Conservation (phyloP, 1,139 yeast genomes). For the Yamadazyma atlantica region DNA sequence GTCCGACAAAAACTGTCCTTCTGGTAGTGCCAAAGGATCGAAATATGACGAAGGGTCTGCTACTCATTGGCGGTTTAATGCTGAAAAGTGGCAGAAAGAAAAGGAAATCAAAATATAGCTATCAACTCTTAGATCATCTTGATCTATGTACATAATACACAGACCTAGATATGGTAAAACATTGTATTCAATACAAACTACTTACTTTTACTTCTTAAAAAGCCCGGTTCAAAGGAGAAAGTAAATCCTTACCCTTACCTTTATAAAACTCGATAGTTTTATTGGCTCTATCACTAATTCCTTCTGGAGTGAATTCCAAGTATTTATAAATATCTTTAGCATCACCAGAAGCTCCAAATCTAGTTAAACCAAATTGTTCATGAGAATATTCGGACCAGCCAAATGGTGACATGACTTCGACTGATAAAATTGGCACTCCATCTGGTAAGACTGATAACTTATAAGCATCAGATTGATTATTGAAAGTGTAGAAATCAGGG, state of each 20-base stretch:
- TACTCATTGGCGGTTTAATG: constrained; percentile 69
- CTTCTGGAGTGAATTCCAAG: constrained; percentile 93
- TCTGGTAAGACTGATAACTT: constrained; percentile 87
- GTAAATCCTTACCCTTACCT: constrained; percentile 73
- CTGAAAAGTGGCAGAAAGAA: constrained; percentile 58
- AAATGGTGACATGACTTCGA: constrained; percentile 88
- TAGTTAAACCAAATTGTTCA: constrained; percentile 93
- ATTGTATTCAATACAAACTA: too few relatives aligned
- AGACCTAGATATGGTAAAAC: too few relatives aligned
- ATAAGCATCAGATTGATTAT: constrained; percentile 77
- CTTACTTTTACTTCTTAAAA: too few relatives aligned
- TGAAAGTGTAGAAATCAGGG: constrained; percentile 93
- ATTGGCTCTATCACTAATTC: constrained; percentile 82
- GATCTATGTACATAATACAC: too few relatives aligned
- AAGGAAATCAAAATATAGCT: constrained; percentile 48
- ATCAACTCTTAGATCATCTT: too few relatives aligned
- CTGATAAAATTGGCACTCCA: constrained; percentile 89
- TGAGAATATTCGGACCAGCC: constrained; percentile 98
- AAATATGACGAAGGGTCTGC: constrained; percentile 51
- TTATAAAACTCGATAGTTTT: constrained; percentile 82
- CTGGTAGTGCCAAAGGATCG: constrained; percentile 58
- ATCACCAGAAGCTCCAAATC: constrained; percentile 98
- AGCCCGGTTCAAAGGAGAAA: constrained; percentile 81
- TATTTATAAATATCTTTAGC: constrained; percentile 77
- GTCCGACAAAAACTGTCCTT: constrained; percentile 63